Base-by-base conservation (phyloP, 805 yeast genomes). In the Cyberlindnera suaveolens region DNA sequence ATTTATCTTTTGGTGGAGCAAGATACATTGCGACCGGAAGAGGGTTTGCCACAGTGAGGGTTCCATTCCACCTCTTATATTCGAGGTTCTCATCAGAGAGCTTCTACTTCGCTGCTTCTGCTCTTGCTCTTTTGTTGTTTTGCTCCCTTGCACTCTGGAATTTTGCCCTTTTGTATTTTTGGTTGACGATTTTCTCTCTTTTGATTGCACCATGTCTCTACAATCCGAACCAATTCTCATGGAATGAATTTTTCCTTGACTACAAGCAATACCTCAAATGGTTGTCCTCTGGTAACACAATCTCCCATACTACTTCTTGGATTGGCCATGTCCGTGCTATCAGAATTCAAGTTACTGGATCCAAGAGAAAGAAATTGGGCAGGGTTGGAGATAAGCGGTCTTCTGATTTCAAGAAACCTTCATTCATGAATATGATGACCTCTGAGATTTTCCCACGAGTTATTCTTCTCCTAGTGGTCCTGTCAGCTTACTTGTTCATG, bases 11-110 rank as follows among this genome's bases (percentile, higher is more conserved):
- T 46, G 93, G 95, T 40, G 93, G 91, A 49, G 95, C 95, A 3
- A 71, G 79, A 55, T 85, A 85, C 64, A 82, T 85, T 55, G 81
- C 90, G 2, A 85, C 93, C 1, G 93, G 93, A 14, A 72, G 95
- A 63, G 89, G 89, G 10, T 80, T 85, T 60, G 88, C 95, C 2
- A 85, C 90, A 4, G 70, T 79, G 1, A 71, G 95, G 58, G 71
- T 76, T 37, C 79, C 87, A 30, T 82, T 84, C 56, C 64, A 78
- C n/a, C 62, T 70, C 10, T 67, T 86, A 37, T 85, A 80, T 54
- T 67, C 87, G 9, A 71, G 89, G 48, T 85, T 82, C 62, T 80
- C 88, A 3, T 70, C 78, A 29, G 84, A 80, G 39, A 75, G 85
- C 47, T 68, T 82, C 36, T 80, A 82, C 55, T 78, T 77, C 65